Base-by-base conservation (phyloP, 441 rosid genomes). In the Gossypium lobatum region DNA sequence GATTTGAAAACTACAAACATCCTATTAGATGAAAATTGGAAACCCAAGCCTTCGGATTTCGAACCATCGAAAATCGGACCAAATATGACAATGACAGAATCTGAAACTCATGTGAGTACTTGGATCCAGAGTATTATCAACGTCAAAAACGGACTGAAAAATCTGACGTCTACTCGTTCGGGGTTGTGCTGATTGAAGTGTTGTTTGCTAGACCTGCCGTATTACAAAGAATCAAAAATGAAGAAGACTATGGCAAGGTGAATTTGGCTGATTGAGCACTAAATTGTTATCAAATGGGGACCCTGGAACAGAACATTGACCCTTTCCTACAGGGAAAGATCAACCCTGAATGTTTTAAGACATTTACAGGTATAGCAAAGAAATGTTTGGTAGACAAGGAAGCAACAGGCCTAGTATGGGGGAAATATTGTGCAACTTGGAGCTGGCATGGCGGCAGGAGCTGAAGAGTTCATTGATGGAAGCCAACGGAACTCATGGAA, bases 1-100 rank as follows among this genome's bases (percentile, higher is more conserved):
- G 97, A 93, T 70, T 95, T 93, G 76, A 93, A 91, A 77, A 87
- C 95, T 0, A 95, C 93, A 10, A 93, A 91, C 75, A 89, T 91
- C 58, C 77, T 93, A 0, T 80, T 93, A 0, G 95, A 93, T 62
- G 88, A 85, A 73, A 87, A 79, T 42, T 80, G 88, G 70, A 85
- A 87, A 90, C 93, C 95, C 3, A 93, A 91, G 80, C 91, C 91
- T 77, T 92, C 98, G 5, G 93, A 93, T 71, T 93, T 93, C 65
- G 95, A 97, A 60, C 76, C 89, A 10, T 63, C 26, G 0, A 63
- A 63, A 37, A 9, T 63, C 5, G 50, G 26, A 17, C 68, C 16
- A 3, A 63, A 63, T 3, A 37, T 37, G 50, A 52, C 5, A 17
- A 37, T 37, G n/a, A 37, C 26, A 16, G 26, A 63, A 17, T 37